Evolutionary conservation across 2,329 filamentous ascomycete species (phyloP), one percentile per base, ranked within the genome.

Genomic region (Macrophomina pseudophaseolina): DNA sequence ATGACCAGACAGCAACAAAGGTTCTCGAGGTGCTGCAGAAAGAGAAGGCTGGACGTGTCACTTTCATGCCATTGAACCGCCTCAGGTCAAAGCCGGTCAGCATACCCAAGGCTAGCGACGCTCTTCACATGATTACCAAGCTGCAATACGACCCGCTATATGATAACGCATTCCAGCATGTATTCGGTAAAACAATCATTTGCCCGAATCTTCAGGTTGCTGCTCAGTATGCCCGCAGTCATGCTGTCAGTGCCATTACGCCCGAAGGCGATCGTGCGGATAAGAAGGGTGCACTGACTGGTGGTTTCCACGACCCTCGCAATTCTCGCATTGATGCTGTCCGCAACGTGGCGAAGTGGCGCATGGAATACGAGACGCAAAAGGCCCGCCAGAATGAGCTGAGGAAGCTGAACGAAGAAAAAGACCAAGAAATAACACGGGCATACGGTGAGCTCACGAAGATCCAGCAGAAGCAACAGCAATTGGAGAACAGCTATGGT

Each of bases 121-220:
- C 93, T 2, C 88, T 97, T 42, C 92, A 93, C 1, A 87, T 99
- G 72, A 84, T 97, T 66, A 90, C 89, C 74, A 97, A 96, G 79
- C 86, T 98, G 68, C 86, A 88, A 58, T 99, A 90, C 74, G 91
- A 97, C 62, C 74, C 85, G 1, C 84, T 82, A 68, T 97, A 90
- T 72, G 92, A 96, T 67, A 90, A 88, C 72, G 95, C 95, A 0
- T 95, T 99, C 77, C 89, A 92, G 74, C 94, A 97, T 75, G 93
- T 99, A 0, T 99, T 99, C 79, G 95, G 94, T 54, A 96, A 93
- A 78, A 95, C 93, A 0, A 93, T 99, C 63, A 91, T 99, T 66
- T 98, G 95, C 71, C 94, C 94, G 2, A 97, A 93, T 71, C 82
- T 99, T 69, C 88, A 91, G 58, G 88, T 97, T 67, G 95, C 94